Evolutionary conservation across 441 rosid genomes (phyloP), one percentile per base, ranked within the genome.

Genomic region (Adansonia madagascariensis): DNA sequence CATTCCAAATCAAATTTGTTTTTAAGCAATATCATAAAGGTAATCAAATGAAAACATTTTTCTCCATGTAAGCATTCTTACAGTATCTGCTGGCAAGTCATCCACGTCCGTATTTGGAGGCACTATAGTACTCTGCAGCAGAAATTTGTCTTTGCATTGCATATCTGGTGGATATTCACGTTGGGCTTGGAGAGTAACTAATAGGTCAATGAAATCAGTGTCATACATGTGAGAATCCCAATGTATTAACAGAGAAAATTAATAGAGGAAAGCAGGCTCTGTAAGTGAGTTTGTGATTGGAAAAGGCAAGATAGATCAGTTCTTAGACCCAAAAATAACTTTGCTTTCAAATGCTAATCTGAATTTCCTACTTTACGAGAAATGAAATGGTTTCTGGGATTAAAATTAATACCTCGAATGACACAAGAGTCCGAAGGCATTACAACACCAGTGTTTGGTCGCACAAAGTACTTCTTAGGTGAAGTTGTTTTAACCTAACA

Each of bases 101-200:
- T 95, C 97, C 8, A 89, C 91, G 78, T 95, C 97, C 41, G 89
- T 84, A 82, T 89, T 91, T 41, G 93, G 85, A 66, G 89, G 90
- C 73, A 95, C 97, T 31, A 80, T 79, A 11, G 97, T 92, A 84
- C 99, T 89, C 86, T 89, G 99, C 73, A 95, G 82, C 79, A 95
- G 95, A 87, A 95, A 95, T 78, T 94, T 95, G 85, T 95, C 99
- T 83, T 90, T 95, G 90, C 99, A 92, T 80, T 90, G 97, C 97
- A 94, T 87, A 81, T 91, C 93, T 17, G 86, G 91, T 78, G 97
- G 97, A 84, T 82, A 82, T 82, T 91, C 98, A 12, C 63, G 80
- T 75, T 92, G 98, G 10, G 97, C 95, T 90, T 95, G 99, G 77
- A 95, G 93, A 31, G 97, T 95, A 79, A 94, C 98, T 94, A 85